phyloP scores from a whole-genome alignment of 306 rosid genomes.

The Malus sieversii region DNA sequence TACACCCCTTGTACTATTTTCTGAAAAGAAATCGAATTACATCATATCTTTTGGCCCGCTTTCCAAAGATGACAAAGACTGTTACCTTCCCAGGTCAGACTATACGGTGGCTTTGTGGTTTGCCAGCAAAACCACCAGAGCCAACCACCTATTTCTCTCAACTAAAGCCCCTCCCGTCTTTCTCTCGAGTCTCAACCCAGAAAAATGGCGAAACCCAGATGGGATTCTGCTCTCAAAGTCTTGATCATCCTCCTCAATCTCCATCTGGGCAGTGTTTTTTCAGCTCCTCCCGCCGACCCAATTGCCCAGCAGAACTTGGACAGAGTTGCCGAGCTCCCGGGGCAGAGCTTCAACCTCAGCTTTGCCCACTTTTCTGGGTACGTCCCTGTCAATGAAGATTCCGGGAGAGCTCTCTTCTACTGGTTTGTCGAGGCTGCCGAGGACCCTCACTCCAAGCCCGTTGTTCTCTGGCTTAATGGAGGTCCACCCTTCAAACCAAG shows the following conservation, averaged over 20 bases:
- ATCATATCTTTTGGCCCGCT: too few species aligned
- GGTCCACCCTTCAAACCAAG: slow-evolving; percentile 20
- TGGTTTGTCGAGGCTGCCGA: slow-evolving; percentile 55
- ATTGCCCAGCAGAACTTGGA: slow-evolving; percentile 41
- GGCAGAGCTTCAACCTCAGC: slow-evolving; percentile 42
- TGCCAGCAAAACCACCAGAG: background rate
- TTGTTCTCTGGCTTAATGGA: slow-evolving; percentile 70
- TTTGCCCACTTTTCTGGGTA: slow-evolving; percentile 60
- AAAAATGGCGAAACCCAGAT: slow-evolving; percentile 20
- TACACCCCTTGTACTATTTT: too few species aligned
- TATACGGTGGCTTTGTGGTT: background rate
- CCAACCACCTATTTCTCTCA: background rate
- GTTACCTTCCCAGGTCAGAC: background rate
- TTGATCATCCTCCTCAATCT: slow-evolving; percentile 14
- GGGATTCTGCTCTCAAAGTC: slow-evolving; percentile 15
- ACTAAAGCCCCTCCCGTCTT: background rate
- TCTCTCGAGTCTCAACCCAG: background rate
- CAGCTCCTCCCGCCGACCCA: slow-evolving; percentile 19
- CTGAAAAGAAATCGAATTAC: too few species aligned
- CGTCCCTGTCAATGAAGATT: slow-evolving; percentile 43
- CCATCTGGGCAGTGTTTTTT: slow-evolving; percentile 13
- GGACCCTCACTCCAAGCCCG: slow-evolving; percentile 52
- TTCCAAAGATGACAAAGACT: background rate
- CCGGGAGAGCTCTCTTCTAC: slow-evolving; percentile 65
- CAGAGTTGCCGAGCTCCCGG: slow-evolving; percentile 38